Conservation (phyloP, 805 yeast species). For the Pichia gijzeniarum region DNA sequence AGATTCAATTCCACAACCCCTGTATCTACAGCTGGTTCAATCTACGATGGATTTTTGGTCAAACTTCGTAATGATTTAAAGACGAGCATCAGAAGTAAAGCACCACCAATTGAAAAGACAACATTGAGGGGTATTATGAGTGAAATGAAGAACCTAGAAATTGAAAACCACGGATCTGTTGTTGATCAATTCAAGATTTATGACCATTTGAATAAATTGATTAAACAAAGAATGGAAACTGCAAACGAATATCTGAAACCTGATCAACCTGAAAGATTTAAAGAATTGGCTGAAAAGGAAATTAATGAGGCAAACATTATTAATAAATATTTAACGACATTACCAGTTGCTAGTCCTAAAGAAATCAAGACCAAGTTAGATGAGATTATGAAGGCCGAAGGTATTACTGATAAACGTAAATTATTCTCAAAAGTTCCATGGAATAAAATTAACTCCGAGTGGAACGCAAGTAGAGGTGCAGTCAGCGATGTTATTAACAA, state of each 20-base stretch:
- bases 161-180: constrained; percentile 24
- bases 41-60: constrained; percentile 24
- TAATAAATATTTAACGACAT: constrained; percentile 26
- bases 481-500: constrained; percentile 27
- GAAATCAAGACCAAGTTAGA: constrained; percentile 30
- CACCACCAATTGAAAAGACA: constrained; percentile 32
- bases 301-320: constrained; percentile 33
- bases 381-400: constrained; percentile 23
- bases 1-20: constrained; percentile 25
- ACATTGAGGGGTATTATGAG: constrained; percentile 35
- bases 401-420: constrained; percentile 20
- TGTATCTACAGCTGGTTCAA: constrained; percentile 13
- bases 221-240: constrained; percentile 35
- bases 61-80: constrained; percentile 31
- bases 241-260: constrained; percentile 33
- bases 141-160: constrained; percentile 35
- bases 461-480: constrained; percentile 31
- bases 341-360: constrained; percentile 34
- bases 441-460: constrained; percentile 28
- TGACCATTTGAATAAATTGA: constrained; percentile 32
- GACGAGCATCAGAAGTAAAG: constrained; percentile 28
- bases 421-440: constrained; percentile 32
- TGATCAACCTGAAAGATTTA: constrained; percentile 37
- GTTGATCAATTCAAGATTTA: constrained; percentile 29
- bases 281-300: constrained; percentile 33